These are phyloP conservation scores for Trichoderma atroviride DNA, from an alignment of 2,329 filamentous ascomycete species.

Conservation along the genomic window DNA sequence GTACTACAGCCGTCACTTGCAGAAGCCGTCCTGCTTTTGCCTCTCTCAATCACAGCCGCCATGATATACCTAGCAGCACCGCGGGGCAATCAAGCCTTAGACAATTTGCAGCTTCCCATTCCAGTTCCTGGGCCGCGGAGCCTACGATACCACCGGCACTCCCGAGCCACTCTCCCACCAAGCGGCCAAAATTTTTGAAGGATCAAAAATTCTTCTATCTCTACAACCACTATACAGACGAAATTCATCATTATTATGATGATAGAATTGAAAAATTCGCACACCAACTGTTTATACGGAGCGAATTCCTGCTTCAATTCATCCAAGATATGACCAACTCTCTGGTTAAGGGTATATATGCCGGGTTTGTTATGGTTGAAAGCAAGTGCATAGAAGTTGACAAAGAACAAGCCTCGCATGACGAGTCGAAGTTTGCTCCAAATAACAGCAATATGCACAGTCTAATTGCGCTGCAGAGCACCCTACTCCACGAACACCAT, in stretches of 20 bases:
- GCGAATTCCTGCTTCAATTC: neutral
- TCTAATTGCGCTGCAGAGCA: slow-evolving; percentile 82
- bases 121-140: slow-evolving; percentile 22
- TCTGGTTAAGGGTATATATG: slow-evolving; percentile 79
- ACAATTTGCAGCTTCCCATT: slow-evolving; percentile 6
- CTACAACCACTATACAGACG: neutral
- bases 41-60: slow-evolving; percentile 13
- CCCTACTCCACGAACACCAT: slow-evolving; percentile 78
- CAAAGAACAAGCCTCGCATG: slow-evolving; percentile 56
- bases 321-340: slow-evolving; percentile 36
- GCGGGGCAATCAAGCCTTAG: neutral
- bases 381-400: slow-evolving; percentile 84
- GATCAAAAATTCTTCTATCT: neutral
- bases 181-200: neutral
- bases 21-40: slow-evolving; percentile 20
- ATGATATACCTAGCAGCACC: slow-evolving; percentile 18
- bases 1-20: slow-evolving; percentile 5
- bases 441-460: slow-evolving; percentile 36
- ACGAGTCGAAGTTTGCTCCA: slow-evolving; percentile 39
- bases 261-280: neutral
- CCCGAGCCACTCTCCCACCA: neutral
- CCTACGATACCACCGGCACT: neutral
- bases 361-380: slow-evolving; percentile 81
- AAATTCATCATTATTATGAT: neutral
- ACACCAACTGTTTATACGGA: neutral